Evolutionary conservation across 305 asterid genomes (phyloP).

Genomic region (Rubia balearica): DNA sequence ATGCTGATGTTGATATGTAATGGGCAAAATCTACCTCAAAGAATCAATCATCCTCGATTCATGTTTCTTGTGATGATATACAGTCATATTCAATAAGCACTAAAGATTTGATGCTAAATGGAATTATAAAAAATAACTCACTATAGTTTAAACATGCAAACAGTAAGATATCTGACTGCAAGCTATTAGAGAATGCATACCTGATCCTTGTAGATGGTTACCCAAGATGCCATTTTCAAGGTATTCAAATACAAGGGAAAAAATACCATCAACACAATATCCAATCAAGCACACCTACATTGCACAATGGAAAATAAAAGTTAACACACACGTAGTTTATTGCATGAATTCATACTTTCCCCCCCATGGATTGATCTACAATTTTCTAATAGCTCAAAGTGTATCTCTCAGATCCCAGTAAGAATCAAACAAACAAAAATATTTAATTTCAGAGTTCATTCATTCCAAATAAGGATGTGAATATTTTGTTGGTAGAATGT

Average conservation of each 20-base stretch:
- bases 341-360: no score
- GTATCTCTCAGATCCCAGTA: no score
- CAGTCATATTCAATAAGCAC: no score
- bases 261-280: slow-evolving; percentile 76
- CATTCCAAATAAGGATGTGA: not conserved
- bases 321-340: no score
- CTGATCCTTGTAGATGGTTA: not conserved
- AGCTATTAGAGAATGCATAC: slow-evolving; percentile 18
- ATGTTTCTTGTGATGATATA: no score
- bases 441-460: no score
- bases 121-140: not conserved
- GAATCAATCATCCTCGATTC: no score
- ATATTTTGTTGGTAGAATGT: not conserved
- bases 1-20: no score
- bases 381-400: no score
- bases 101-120: no score
- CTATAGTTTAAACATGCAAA: not conserved
- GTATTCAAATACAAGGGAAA: slow-evolving; percentile 64
- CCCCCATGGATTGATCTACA: no score
- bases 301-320: not conserved
- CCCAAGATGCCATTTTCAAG: not conserved
- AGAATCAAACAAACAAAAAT: no score
- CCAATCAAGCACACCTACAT: slow-evolving; percentile 80
- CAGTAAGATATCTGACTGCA: not conserved
- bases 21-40: not conserved